A percentile compares a stretch with the other conserved stretches of the same genome.
Conservation (phyloP, 2,329 filamentous ascomycete genomes). For the Arthroderma sp. region DNA sequence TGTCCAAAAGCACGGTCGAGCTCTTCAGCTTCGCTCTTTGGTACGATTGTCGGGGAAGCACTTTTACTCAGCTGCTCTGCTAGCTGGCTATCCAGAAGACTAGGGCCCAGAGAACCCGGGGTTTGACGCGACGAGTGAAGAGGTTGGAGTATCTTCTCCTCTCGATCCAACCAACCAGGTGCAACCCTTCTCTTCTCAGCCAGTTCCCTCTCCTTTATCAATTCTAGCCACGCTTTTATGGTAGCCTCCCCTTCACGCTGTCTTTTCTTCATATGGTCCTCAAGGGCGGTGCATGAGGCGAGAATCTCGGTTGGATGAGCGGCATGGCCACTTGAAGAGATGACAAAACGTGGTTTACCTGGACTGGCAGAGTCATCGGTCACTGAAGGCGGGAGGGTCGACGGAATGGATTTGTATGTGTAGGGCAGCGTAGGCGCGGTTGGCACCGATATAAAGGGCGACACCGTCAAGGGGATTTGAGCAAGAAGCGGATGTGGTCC, state of each 20-base stretch:
- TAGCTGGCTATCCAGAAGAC: slow-evolving; percentile 27
- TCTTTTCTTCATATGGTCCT: slow-evolving; percentile 58
- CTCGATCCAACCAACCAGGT: slow-evolving; percentile 51
- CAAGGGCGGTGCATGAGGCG: slow-evolving; percentile 64
- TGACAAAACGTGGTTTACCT: slow-evolving; percentile 54
- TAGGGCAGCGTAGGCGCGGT: slow-evolving; percentile 85
- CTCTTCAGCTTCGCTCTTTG: slow-evolving; percentile 37
- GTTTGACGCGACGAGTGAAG: slow-evolving; percentile 13
- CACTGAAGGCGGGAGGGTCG: slow-evolving; percentile 64
- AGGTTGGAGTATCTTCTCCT: slow-evolving; percentile 47
- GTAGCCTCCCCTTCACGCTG: slow-evolving; percentile 54
- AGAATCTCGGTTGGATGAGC: slow-evolving; percentile 81
- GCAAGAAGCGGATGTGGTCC: slow-evolving; percentile 76
- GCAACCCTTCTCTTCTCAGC: slow-evolving; percentile 51
- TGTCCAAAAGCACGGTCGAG: slow-evolving; percentile 42
- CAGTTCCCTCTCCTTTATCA: slow-evolving; percentile 44
- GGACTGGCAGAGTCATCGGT: slow-evolving; percentile 38
- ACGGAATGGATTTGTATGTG: slow-evolving; percentile 83
- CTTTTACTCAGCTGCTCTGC: slow-evolving; percentile 18
- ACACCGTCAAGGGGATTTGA: slow-evolving; percentile 85
- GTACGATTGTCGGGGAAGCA: slow-evolving; percentile 27
- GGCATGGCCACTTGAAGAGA: slow-evolving; percentile 64
- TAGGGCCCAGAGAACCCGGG: slow-evolving; percentile 13
- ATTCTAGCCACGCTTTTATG: slow-evolving; percentile 57
- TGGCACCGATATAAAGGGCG: slow-evolving; percentile 83